Evolutionary conservation across 2,329 filamentous ascomycete species (phyloP).

Genomic region (Grosmannia huntii): DNA sequence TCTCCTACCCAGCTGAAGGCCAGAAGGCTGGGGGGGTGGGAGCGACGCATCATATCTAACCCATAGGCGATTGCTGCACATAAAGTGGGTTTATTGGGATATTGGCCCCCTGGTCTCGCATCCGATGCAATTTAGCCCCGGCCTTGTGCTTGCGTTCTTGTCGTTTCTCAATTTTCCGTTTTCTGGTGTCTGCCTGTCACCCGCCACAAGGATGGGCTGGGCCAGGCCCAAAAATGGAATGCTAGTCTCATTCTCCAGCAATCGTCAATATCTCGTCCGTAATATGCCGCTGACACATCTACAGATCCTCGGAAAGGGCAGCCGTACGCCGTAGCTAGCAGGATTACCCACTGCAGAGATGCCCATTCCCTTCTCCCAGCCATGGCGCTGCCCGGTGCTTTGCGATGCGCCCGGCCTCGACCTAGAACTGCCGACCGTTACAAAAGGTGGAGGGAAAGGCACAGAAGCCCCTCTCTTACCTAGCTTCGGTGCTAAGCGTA

Average conservation of each 20-base stretch:
- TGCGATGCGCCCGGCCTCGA: neutral
- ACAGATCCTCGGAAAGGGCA: neutral
- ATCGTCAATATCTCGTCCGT: neutral
- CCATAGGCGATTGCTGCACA: neutral
- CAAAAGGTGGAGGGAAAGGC: neutral
- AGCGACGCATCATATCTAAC: neutral
- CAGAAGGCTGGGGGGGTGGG: too few relatives aligned
- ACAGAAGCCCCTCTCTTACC: neutral
- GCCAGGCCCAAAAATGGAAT: neutral
- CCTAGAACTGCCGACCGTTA: constrained; percentile 1
- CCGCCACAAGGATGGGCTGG: neutral
- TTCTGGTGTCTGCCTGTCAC: neutral
- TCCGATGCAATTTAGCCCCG: neutral
- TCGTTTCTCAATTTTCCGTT: neutral
- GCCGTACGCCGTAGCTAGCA: neutral
- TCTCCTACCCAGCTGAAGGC: neutral
- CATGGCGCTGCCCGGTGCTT: neutral
- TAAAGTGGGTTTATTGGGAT: neutral
- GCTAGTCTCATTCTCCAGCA: neutral
- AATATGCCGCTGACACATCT: neutral
- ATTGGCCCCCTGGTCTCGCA: neutral
- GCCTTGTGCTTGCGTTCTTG: neutral
- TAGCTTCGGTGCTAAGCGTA: neutral
- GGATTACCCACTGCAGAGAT: neutral
- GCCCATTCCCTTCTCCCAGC: neutral